Conservation (phyloP, 139 green algal species). For the Chlamydomonas urium region DNA sequence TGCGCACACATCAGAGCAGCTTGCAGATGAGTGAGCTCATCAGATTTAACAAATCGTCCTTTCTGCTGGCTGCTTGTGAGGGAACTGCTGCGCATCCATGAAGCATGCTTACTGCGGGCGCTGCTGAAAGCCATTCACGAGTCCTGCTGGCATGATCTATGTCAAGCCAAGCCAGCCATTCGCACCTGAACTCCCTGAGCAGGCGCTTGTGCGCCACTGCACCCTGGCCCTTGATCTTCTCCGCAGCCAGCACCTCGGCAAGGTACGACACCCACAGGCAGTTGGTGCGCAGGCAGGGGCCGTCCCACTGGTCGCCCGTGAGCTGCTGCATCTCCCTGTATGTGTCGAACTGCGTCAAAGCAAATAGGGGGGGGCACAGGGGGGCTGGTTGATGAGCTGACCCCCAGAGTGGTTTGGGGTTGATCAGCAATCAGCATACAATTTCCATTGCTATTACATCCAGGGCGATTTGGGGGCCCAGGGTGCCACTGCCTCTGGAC, state of each 20-base stretch:
- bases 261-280: conserved; percentile 91
- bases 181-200: conserved; percentile 37
- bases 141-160: background rate
- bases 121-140: background rate
- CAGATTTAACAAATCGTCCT: background rate
- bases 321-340: conserved; percentile 49
- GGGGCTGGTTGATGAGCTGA: background rate
- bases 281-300: conserved; percentile 76
- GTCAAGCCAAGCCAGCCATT: background rate
- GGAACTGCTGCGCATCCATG: background rate
- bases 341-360: conserved; percentile 35
- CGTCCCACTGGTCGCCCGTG: conserved; percentile 63
- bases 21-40: background rate
- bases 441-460: too few relatives aligned
- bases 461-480: too few relatives aligned
- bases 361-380: background rate
- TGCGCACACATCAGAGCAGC: too few relatives aligned
- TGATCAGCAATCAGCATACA: background rate
- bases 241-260: conserved; percentile 67
- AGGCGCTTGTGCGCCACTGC: conserved; percentile 21
- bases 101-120: background rate
- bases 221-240: conserved; percentile 39
- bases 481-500: too few relatives aligned
- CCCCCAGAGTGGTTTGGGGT: background rate
- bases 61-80: too few relatives aligned